Base-by-base conservation (phyloP, 2,329 filamentous ascomycete species). In the Trichophyton equinum region DNA sequence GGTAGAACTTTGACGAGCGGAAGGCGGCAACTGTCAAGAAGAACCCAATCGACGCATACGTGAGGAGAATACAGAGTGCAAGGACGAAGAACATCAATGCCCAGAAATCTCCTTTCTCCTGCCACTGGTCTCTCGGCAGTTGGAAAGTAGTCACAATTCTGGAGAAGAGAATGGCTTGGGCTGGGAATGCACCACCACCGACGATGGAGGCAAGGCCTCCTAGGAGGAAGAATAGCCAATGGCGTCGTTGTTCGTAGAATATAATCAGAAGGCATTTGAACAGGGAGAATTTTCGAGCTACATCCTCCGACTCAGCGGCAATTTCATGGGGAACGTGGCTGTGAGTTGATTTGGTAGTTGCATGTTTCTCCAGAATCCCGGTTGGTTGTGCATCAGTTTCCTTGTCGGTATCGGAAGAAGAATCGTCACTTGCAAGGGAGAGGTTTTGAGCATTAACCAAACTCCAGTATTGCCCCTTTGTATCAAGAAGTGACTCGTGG, bases 401-500 rank as follows among this genome's bases (percentile, higher is more conserved):
- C 11, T 13, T 55, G 25, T 62, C 62, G 4, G 62, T 61, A 11
- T 61, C 60, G 8, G 62, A 64, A 38, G 38, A 27, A 47, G 47
- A 36, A 36, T 62, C 62, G 11, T 59, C 53, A 33, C 15, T 53
- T 4, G 55, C 36, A 15, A 62, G 58, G 1, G 60, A 57, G 22
- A 71, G 36, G 11, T 66, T 66, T 60, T 74, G 69, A 2, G 90
- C 89, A 55, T 87, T 85, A 7, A 96, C 89, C 18, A 96, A 81
- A 59, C 84, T 85, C 72, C 81, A 87, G 72, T 96, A 96, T 11
- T 88, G 85, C 9, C 82, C 84, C 65, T 81, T 74, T 61, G 74
- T 79, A 65, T 83, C 82, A 3, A 96, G 76, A 4, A 96, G 80
- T 6, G 85, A 79, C 57, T 89, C 82, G 70, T 96, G 91, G 0